Percentiles rank a stretch among this genome's conserved stretches.
Evolutionary conservation across 371 early-diverging fungal species (phyloP).

Genomic region (Mortierella sp.): DNA sequence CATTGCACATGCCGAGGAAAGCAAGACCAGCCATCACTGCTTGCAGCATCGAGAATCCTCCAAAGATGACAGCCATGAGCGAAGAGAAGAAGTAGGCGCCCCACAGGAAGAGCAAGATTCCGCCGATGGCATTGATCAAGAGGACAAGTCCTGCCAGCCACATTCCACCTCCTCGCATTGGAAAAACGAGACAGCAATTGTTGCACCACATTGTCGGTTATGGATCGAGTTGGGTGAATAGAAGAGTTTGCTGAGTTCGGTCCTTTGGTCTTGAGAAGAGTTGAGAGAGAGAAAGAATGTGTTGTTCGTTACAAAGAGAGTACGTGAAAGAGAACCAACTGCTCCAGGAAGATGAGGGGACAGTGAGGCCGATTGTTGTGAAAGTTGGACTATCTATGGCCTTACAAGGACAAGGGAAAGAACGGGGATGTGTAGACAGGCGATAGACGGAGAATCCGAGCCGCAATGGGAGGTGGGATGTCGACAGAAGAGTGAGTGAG

Average conservation of each 20-base stretch:
- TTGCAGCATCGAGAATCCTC: constrained; percentile 42
- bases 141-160: constrained; percentile 31
- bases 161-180: constrained; percentile 50
- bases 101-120: constrained; percentile 46
- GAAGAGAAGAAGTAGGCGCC: constrained; percentile 48
- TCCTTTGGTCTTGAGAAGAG: too few relatives aligned
- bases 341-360: background rate
- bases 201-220: constrained; percentile 51
- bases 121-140: constrained; percentile 34
- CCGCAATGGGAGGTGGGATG: background rate
- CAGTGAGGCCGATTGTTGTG: constrained; percentile 14
- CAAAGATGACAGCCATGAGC: constrained; percentile 44
- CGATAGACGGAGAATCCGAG: background rate
- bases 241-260: background rate
- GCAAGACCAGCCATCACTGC: constrained; percentile 42
- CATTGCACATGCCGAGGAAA: constrained; percentile 49
- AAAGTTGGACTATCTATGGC: background rate
- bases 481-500: background rate
- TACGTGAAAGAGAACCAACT: background rate
- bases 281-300: background rate
- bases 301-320: background rate
- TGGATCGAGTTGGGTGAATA: background rate
- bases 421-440: too few relatives aligned
- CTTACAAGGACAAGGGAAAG: background rate
- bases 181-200: constrained; percentile 48